Evolutionary conservation across 2,329 filamentous ascomycete species (phyloP), one percentile per base, ranked within the genome.

Genomic region (Magnaporthiopsis incrustans): DNA sequence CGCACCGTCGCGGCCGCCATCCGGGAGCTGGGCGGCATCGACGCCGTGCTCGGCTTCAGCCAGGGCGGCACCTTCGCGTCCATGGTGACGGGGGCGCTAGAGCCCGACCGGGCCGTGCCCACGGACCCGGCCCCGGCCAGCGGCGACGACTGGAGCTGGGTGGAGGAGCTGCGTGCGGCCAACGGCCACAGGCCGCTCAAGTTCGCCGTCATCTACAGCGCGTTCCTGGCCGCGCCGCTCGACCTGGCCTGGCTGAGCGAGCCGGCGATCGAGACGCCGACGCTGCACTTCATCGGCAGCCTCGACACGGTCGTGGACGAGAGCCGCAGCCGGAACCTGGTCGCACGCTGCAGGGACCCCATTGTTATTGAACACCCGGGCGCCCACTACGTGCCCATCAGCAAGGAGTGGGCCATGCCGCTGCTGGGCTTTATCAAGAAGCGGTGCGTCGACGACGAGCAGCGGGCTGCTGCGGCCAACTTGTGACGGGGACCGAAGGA

Each of bases 271-370:
- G 75, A 73, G 67, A 97, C 93, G 66, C 90, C 91, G 0, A 85
- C 90, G 67, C 74, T 96, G 76, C 92, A 97, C 77, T 89, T 92
- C 69, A 74, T 97, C 32, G 94, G 94, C 1, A 89, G 86, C 63
- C 78, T 97, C 69, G 94, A 97, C 77, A 91, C 89, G 3, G 91
- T 97, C 0, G 93, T 98, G 0, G 90, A 92, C 38, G 93, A 97
- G 78, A 76, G 76, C 63, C 80, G 91, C 71, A 91, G 86, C 73
- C 79, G 84, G 70, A 83, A 79, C 27, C 76, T 97, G 65, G 81
- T 90, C 3, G 86, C 92, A 30, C 81, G 82, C 60, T 91, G 87
- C 73, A 79, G 76, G 33, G 81, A 80, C 35, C 80, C 81, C 0
- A 59, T 80, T 71, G 79, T 85, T 67, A 72, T 85, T 69, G 83